Conservation (phyloP, 257 asterid genomes). For the Henckelia pumila region DNA sequence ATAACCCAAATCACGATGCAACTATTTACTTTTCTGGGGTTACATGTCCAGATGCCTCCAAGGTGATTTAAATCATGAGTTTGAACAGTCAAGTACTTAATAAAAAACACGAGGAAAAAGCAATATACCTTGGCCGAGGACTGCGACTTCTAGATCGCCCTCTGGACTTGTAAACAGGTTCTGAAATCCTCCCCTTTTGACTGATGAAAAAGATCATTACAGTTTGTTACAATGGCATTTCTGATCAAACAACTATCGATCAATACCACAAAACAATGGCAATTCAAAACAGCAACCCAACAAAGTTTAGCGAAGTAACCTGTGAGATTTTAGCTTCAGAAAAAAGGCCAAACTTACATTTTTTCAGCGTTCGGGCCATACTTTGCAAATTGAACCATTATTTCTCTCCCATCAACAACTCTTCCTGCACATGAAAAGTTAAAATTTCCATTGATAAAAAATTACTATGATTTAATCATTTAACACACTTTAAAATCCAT, state of each 20-base stretch:
- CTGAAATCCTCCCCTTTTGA: conserved; percentile 76
- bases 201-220: conserved; percentile 37
- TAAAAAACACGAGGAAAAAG: conserved; percentile 11
- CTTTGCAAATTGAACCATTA: conserved; percentile 97
- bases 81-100: not conserved
- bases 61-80: not conserved
- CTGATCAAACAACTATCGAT: not conserved
- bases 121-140: conserved; percentile 77
- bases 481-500: not conserved
- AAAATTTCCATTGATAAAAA: not conserved
- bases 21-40: not conserved
- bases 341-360: conserved; percentile 52
- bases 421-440: conserved; percentile 45
- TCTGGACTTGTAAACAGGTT: conserved; percentile 60
- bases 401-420: conserved; percentile 95
- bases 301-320: not conserved
- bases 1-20: not conserved
- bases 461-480: not conserved
- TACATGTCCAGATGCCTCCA: not conserved
- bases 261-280: not conserved
- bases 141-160: conserved; percentile 88
- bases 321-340: not conserved
- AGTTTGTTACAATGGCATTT: not conserved
- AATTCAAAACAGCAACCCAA: not conserved
- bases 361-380: conserved; percentile 96